phyloP scores from a whole-genome alignment of 108 stramenopile genomes.

The Epithemia pelagica region DNA sequence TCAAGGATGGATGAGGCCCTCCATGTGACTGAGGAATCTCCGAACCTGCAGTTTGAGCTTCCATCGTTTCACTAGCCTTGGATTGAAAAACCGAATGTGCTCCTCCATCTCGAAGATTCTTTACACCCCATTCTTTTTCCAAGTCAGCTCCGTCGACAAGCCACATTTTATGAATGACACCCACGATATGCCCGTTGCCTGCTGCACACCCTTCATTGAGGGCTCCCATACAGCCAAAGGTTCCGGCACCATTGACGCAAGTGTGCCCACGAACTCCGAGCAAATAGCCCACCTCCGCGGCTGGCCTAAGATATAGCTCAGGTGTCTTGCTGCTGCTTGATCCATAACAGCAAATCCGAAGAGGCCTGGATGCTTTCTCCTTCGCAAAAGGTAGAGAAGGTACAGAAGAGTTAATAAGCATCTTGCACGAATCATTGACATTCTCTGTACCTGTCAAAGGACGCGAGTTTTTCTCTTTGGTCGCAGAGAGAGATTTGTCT shows the following conservation, averaged over 20 bases:
- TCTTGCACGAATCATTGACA: not conserved
- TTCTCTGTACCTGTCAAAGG: not conserved
- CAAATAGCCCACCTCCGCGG: constrained; percentile 54
- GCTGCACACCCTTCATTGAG: constrained; percentile 79
- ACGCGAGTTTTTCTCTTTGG: not conserved
- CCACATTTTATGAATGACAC: constrained; percentile 91
- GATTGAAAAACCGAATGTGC: constrained; percentile 41
- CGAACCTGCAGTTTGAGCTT: not conserved
- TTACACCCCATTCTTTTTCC: constrained; percentile 18
- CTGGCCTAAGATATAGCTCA: constrained; percentile 46
- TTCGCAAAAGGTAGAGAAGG: not conserved
- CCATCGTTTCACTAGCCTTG: constrained; percentile 1
- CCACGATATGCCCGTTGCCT: constrained; percentile 71
- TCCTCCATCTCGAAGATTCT: constrained; percentile 23
- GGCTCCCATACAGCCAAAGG: constrained; percentile 77
- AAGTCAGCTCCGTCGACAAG: constrained; percentile 75
- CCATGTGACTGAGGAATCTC: not conserved
- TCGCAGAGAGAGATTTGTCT: not conserved
- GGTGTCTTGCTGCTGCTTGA: constrained; percentile 70
- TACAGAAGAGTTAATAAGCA: not conserved
- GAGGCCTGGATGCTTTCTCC: constrained; percentile 9
- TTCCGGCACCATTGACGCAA: constrained; percentile 89
- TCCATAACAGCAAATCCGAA: constrained; percentile 79
- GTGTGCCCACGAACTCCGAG: constrained; percentile 71
- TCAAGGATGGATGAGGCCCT: constrained; percentile 7